phyloP scores from a whole-genome alignment of 1,139 yeast species.

The Maudiozyma humilis region DNA sequence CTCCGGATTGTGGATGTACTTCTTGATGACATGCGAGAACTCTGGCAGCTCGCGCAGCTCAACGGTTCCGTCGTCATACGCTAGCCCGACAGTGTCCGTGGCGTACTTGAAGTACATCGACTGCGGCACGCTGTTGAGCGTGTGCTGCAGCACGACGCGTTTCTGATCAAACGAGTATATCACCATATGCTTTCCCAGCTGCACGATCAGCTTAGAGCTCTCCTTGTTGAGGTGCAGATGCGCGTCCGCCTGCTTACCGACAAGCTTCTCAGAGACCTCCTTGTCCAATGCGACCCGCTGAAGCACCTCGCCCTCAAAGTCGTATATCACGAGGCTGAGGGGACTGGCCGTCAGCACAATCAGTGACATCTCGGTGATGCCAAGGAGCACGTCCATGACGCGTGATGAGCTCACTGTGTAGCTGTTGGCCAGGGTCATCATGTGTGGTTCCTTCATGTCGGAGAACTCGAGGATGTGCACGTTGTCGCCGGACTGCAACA shows the following conservation, averaged over 20 bases:
- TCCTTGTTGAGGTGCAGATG: constrained; percentile 24
- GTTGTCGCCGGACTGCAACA: constrained; percentile 13
- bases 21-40: constrained; percentile 14
- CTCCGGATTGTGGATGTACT: constrained; percentile 14
- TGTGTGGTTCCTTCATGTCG: constrained; percentile 2
- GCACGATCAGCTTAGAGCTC: constrained; percentile 26
- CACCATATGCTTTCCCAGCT: constrained; percentile 18
- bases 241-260: constrained; percentile 6
- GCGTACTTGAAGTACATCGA: constrained; percentile 18
- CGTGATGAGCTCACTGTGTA: constrained; percentile 3
- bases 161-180: constrained; percentile 30
- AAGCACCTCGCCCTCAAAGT: constrained; percentile 24
- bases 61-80: constrained; percentile 20
- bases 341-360: constrained; percentile 21
- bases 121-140: constrained; percentile 15
- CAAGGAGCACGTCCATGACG: constrained; percentile 18
- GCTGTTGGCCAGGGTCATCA: constrained; percentile 4
- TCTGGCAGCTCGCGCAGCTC: constrained; percentile 21
- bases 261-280: constrained; percentile 10
- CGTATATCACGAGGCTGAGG: constrained; percentile 22
- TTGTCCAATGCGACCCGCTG: constrained; percentile 22
- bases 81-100: constrained; percentile 20
- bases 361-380: constrained; percentile 30
- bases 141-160: constrained; percentile 17
- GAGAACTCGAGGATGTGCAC: constrained; percentile 20